Conservation (phyloP, 2,329 filamentous ascomycete genomes). For the Colletotrichum musicola region DNA sequence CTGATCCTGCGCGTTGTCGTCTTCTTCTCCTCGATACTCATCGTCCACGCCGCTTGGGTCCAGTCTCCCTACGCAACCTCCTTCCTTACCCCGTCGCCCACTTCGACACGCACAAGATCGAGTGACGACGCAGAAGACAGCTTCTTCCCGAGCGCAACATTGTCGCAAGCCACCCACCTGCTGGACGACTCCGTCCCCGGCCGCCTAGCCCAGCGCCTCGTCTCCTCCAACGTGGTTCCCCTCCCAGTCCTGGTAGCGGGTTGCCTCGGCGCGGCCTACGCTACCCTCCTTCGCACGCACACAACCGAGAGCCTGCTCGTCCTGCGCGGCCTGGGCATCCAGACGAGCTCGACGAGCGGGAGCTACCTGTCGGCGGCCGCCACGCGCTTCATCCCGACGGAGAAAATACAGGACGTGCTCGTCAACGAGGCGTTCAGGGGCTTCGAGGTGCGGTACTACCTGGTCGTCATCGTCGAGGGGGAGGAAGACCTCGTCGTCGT, state of each 20-base stretch:
- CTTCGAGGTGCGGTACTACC: conserved; percentile 90
- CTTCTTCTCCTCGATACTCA: conserved; percentile 54
- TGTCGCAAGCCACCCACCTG: conserved; percentile 45
- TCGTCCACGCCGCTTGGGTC: conserved; percentile 62
- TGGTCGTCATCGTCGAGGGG: conserved; percentile 89
- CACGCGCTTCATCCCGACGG: conserved; percentile 83
- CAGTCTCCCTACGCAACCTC: conserved; percentile 46
- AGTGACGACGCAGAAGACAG: conserved; percentile 21
- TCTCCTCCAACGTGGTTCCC: conserved; percentile 49
- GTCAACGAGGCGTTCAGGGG: conserved; percentile 96
- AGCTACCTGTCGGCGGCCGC: conserved; percentile 70
- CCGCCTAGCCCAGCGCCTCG: conserved; percentile 47
- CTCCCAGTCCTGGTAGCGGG: conserved; percentile 55
- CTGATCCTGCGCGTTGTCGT: conserved; percentile 58
- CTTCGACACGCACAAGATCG: conserved; percentile 26
- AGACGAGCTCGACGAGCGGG: conserved; percentile 80
- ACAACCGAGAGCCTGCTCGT: conserved; percentile 88
- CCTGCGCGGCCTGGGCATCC: conserved; percentile 88
- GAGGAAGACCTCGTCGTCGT: conserved; percentile 94
- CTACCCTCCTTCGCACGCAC: conserved; percentile 61
- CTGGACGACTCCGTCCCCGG: conserved; percentile 49
- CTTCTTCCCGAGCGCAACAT: conserved; percentile 32
- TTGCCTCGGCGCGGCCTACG: conserved; percentile 55
- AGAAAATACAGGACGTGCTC: conserved; percentile 91
- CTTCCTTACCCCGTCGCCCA: conserved; percentile 17